These are phyloP conservation scores for Fragaria nilgerrensis DNA, from an alignment of 306 rosid species.

Conservation along the genomic window DNA sequence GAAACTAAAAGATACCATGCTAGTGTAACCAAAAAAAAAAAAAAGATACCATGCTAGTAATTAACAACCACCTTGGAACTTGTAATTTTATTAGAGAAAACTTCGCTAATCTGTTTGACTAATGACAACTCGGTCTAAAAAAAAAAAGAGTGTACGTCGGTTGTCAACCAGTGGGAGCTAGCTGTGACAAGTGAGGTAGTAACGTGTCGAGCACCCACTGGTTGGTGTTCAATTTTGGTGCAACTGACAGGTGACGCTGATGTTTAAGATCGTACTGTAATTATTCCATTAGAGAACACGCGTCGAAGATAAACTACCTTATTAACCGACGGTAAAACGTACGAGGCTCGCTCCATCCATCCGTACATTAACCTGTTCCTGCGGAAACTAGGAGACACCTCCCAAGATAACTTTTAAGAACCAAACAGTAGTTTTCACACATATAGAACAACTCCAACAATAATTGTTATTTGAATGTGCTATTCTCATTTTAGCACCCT, in stretches of 20 bases:
- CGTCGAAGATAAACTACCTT: constrained; percentile 1
- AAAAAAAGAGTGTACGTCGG: not conserved
- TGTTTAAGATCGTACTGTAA: not conserved
- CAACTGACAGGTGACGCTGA: not conserved
- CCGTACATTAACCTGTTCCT: not conserved
- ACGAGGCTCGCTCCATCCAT: not conserved
- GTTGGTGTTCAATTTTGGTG: not conserved
- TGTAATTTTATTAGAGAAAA: not conserved
- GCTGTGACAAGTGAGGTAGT: not conserved
- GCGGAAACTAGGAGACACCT: not conserved
- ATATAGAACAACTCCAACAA: too few species aligned
- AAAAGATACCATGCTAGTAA: not conserved
- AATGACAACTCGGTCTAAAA: not conserved
- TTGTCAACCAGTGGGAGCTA: not conserved
- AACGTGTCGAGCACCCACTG: not conserved
- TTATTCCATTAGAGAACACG: not conserved
- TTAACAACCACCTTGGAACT: not conserved
- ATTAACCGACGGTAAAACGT: constrained; percentile 1
- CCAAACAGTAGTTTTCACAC: too few species aligned
- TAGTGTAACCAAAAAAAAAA: too few species aligned
- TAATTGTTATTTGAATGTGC: too few species aligned
- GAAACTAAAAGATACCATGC: not conserved
- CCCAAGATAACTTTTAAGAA: not conserved
- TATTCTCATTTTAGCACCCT: too few species aligned
- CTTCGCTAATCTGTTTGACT: not conserved